phyloP scores from a whole-genome alignment of 306 rosid genomes.

The Casuarina cunninghamiana region DNA sequence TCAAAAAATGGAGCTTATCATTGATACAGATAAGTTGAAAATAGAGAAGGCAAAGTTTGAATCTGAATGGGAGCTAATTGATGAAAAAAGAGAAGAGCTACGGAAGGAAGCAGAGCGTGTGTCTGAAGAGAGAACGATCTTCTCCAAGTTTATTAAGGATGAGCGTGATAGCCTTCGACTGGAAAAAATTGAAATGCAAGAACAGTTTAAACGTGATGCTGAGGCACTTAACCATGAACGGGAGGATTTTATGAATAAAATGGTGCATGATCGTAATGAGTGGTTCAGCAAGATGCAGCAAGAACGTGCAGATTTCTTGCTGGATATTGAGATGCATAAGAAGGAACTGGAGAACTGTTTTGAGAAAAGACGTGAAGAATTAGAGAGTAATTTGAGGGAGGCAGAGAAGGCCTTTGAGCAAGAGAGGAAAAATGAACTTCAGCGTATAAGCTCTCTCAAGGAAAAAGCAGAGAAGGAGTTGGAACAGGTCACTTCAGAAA shows the following conservation, averaged over 20 bases:
- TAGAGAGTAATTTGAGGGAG: slow-evolving; percentile 78
- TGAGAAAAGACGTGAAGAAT: slow-evolving; percentile 86
- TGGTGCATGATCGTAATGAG: slow-evolving; percentile 77
- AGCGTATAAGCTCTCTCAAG: slow-evolving; percentile 55
- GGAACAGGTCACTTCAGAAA: slow-evolving; percentile 73
- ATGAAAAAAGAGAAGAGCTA: slow-evolving; percentile 82
- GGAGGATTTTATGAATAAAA: slow-evolving; percentile 83
- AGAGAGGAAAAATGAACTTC: slow-evolving; percentile 71
- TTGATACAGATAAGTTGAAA: slow-evolving; percentile 69
- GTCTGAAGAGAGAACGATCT: slow-evolving; percentile 63
- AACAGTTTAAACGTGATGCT: slow-evolving; percentile 60
- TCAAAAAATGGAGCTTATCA: slow-evolving; percentile 71
- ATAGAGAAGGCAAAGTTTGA: slow-evolving; percentile 91
- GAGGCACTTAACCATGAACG: slow-evolving; percentile 74
- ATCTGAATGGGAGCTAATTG: slow-evolving; percentile 93
- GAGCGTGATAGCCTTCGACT: slow-evolving; percentile 70
- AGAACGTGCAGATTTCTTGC: slow-evolving; percentile 77
- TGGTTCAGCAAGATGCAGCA: slow-evolving; percentile 88
- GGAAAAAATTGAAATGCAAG: slow-evolving; percentile 65
- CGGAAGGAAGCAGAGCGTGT: slow-evolving; percentile 60
- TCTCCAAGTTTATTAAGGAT: slow-evolving; percentile 67
- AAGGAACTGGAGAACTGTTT: slow-evolving; percentile 74
- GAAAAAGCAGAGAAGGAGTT: slow-evolving; percentile 70
- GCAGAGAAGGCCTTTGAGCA: slow-evolving; percentile 69
- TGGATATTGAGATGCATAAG: slow-evolving; percentile 76